Percentiles rank a stretch among this genome's conserved stretches.
phyloP scores from a whole-genome alignment of 768 basidiomycete genomes.

The Porphyrellus cyaneotinctus region DNA sequence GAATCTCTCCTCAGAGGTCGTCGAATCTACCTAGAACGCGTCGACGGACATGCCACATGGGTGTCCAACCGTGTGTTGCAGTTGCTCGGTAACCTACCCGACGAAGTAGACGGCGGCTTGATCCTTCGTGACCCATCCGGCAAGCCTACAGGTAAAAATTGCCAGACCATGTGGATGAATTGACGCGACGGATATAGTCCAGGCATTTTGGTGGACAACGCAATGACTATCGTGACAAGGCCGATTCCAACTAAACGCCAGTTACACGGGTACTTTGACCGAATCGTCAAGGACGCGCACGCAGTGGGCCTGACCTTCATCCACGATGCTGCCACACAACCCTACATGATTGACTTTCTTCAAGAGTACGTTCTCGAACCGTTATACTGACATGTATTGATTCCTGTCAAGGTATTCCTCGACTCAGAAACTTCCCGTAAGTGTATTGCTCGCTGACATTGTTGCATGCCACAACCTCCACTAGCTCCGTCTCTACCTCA shows the following conservation, averaged over 20 bases:
- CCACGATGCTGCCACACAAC: conserved; percentile 69
- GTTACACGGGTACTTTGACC: conserved; percentile 60
- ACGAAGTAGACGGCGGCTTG: conserved; percentile 64
- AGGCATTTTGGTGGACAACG: conserved; percentile 86
- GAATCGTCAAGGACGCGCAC: conserved; percentile 65
- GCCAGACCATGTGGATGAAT: neutral
- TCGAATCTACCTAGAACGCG: conserved; percentile 67
- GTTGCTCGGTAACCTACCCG: conserved; percentile 57
- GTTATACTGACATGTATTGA: neutral
- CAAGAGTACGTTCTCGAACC: conserved; percentile 42
- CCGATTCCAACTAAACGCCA: conserved; percentile 58
- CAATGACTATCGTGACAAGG: conserved; percentile 67
- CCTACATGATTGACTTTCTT: conserved; percentile 57
- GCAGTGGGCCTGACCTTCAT: conserved; percentile 78
- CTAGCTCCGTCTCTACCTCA: conserved; percentile 59
- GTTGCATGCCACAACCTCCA: neutral
- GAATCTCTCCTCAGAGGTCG: conserved; percentile 66
- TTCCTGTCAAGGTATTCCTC: conserved; percentile 57
- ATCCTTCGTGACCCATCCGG: conserved; percentile 62
- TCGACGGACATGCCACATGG: conserved; percentile 88
- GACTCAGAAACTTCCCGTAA: conserved; percentile 61
- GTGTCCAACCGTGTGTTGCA: conserved; percentile 72
- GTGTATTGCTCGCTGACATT: conserved; percentile 17
- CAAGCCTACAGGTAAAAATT: conserved; percentile 57
- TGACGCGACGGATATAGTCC: neutral